Base-by-base conservation (phyloP, 2,329 filamentous ascomycete genomes). In the Penicillium sp. region DNA sequence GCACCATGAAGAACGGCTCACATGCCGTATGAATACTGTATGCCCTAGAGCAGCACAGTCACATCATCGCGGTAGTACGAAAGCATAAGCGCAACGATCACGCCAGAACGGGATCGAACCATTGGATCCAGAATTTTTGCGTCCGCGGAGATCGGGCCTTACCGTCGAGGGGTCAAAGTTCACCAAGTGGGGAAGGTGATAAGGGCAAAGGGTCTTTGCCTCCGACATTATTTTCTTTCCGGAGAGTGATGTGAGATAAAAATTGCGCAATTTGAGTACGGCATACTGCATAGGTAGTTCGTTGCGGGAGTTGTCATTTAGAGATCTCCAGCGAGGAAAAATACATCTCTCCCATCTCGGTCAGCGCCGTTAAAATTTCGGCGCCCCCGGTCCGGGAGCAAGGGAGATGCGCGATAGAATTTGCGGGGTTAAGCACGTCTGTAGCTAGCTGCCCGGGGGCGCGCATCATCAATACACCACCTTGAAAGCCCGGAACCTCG, bases 121-220 rank as follows among this genome's bases (percentile, higher is more conserved):
- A 54, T 50, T 54, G 36, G 49, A 28, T 18, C 18, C 18, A 28
- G 28, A 36, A 36, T 35, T 25, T 14, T 39, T 51, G 27, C 27
- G 27, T 9, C 60, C 60, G 60, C 60, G 60, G 60, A 63, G 58
- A 63, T 61, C 58, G 48, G 48, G 47, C 35, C 50, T 51, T 56
- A 53, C 55, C 57, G 58, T 47, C 40, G 36, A 44, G 48, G 39
- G 50, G 46, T 45, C 33, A 18, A 38, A 31, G 31, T 28, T 36
- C 46, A 48, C 50, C 48, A 41, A 54, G 51, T 55, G 52, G 50
- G 47, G 44, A 48, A 38, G 9, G 31, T n/a, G 25, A 52, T 40
- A 46, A 40, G 44, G 36, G 18, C 42, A 28, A 28, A 38, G 43
- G 44, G 38, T 44, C 46, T 64, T 64, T 22, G 20, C 20, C 20